Conservation (phyloP, 768 basidiomycete species). For the Bullera alba region DNA sequence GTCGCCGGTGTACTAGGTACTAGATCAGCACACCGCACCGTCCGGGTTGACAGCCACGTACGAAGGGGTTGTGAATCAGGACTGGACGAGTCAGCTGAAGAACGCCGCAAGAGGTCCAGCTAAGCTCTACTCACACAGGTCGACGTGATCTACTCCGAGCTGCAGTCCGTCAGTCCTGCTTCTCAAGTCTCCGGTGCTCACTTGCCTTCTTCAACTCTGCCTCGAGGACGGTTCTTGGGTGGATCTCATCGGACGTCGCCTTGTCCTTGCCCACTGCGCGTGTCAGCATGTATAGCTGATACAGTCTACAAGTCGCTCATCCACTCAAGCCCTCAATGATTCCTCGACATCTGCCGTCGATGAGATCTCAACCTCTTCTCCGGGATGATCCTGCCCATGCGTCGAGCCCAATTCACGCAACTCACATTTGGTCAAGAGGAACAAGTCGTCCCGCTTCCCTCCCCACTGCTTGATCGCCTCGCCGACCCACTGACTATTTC, state of each 20-base stretch:
- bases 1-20: conserved; percentile 6
- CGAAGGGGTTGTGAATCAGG: conserved; percentile 53
- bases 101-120: neutral
- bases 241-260: conserved; percentile 3
- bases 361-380: too few species aligned
- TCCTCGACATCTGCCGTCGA: too few species aligned
- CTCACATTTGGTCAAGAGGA: conserved; percentile 51
- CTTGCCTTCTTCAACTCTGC: conserved; percentile 56
- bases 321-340: too few species aligned
- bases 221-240: conserved; percentile 52
- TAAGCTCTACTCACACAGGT: conserved; percentile 47
- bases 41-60: conserved; percentile 6
- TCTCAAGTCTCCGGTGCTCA: neutral
- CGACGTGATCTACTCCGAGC: conserved; percentile 16
- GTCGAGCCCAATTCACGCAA: neutral
- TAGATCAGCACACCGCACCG: neutral
- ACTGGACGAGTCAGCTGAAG: conserved; percentile 40
- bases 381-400: too few species aligned
- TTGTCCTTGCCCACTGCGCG: neutral
- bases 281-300: neutral
- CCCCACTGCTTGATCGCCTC: conserved; percentile 34
- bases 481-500: conserved; percentile 42
- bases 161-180: neutral
- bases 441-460: conserved; percentile 48
- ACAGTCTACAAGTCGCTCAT: too few species aligned